Percentiles rank a stretch among this genome's conserved stretches.
Conservation (phyloP, 192 early-diverging fungal genomes). For the Phlyctochytrium bullatum region DNA sequence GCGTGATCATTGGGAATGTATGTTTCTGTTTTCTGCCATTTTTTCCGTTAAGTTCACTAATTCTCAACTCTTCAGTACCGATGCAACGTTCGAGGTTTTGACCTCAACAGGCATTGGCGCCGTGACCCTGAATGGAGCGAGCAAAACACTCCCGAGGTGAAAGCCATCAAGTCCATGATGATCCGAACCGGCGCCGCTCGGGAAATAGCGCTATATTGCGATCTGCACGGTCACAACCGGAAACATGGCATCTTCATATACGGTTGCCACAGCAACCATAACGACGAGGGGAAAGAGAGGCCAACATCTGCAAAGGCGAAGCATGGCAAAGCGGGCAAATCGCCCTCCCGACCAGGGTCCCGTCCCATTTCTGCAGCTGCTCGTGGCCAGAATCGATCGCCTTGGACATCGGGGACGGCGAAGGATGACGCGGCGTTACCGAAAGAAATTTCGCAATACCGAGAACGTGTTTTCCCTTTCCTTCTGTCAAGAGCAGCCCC, state of each 20-base stretch:
- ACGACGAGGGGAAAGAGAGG: not conserved
- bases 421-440: not conserved
- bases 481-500: conserved; percentile 23
- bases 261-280: conserved; percentile 27
- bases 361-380: not conserved
- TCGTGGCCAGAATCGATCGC: too few species aligned
- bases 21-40: not conserved
- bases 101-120: conserved; percentile 43
- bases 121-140: not conserved
- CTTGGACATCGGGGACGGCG: not conserved
- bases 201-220: conserved; percentile 39
- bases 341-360: not conserved
- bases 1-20: conserved; percentile 42
- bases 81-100: conserved; percentile 44
- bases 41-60: conserved; percentile 4
- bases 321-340: not conserved
- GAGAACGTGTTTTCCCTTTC: conserved; percentile 37
- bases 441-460: conserved; percentile 8
- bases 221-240: conserved; percentile 47
- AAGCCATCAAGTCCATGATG: conserved; percentile 22
- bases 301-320: too few species aligned
- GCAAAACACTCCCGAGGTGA: conserved; percentile 28
- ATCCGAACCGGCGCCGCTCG: conserved; percentile 8
- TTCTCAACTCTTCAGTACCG: conserved; percentile 21
- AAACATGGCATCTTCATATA: conserved; percentile 47